Base-by-base conservation (phyloP, 2,329 filamentous ascomycete genomes). In the Aphanoascus verrucosus region DNA sequence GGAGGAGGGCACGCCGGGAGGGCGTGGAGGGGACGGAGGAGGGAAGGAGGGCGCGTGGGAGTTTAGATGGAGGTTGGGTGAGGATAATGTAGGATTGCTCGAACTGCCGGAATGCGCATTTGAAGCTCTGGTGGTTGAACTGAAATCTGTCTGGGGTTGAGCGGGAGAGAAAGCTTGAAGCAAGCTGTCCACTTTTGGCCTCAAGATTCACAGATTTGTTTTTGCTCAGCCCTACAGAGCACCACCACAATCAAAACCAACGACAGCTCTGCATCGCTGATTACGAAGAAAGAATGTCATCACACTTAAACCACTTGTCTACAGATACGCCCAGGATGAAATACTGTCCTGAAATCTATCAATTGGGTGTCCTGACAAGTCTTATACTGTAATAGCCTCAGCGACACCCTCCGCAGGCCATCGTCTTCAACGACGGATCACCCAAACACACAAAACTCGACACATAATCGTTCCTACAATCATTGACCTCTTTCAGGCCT, bases 21-120 rank as follows among this genome's bases (percentile, higher is more conserved):
- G 23, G 23, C 23, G 23, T 28, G 23, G 23, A 28, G 23, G 23
- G 3, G 23, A 28, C 23, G 23, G 23, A 28, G 23, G 23, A 28
- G 23, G 76, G 64, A 76, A 75, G 1, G 74, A 74, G 28, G n/a
- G n/a, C n/a, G 23, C 23, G 34, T 45, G 43, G 28, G 28, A 19
- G 37, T 2, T 17, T 19, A n/a, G 48, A 14, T 28, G 43, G 35
- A 32, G n/a, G 40, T 5, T 23, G 20, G 46, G 20, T 17, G 3
- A 35, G 43, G 17, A 19, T 38, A 20, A 43, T 23, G 43, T 31
- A 11, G 23, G 23, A 28, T 28, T 28, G 23, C 15, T 49, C 12
- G 8, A 38, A 12, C 40, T 15, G 4, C 11, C 20, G 9, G 3
- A 20, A 31, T 5, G n/a, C n/a, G 40, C 35, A 49, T 49, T 11